phyloP scores from a whole-genome alignment of 2,329 filamentous ascomycete species.

The Mycosphaerelloides madeirae region DNA sequence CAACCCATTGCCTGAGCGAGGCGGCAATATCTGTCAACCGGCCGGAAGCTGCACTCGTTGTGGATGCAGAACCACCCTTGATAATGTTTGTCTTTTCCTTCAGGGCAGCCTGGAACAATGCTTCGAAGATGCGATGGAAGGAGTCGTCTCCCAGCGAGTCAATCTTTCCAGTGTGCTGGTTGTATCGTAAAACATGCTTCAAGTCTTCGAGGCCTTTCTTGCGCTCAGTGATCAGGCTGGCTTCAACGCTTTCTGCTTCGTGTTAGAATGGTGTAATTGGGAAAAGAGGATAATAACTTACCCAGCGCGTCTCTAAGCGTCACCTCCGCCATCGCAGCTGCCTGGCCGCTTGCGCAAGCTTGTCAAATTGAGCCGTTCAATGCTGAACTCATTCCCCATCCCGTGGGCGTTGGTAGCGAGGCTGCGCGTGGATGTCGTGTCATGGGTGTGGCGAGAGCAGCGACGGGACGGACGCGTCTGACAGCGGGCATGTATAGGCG shows the following conservation, averaged over 20 bases:
- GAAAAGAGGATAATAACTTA: not conserved
- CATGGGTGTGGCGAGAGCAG: too few relatives aligned
- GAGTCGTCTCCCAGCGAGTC: conserved; percentile 62
- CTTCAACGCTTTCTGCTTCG: conserved; percentile 34
- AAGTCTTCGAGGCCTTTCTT: conserved; percentile 51
- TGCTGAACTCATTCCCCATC: not conserved
- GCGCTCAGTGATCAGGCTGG: conserved; percentile 44
- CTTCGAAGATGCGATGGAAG: conserved; percentile 78
- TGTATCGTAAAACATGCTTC: conserved; percentile 53
- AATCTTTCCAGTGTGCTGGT: conserved; percentile 41
- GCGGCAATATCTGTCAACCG: conserved; percentile 66
- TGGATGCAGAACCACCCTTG: conserved; percentile 46
- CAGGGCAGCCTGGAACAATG: conserved; percentile 65
- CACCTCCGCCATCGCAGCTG: conserved; percentile 8
- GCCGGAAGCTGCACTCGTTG: conserved; percentile 36
- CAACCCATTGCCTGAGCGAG: conserved; percentile 66
- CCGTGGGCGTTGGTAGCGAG: not conserved
- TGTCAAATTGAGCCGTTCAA: too few relatives aligned
- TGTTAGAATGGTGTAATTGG: not conserved
- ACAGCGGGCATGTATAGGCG: too few relatives aligned
- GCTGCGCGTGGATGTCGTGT: not conserved
- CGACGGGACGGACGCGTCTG: too few relatives aligned
- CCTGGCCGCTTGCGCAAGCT: too few relatives aligned
- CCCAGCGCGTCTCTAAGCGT: conserved; percentile 7
- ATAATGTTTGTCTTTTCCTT: conserved; percentile 63